Evolutionary conservation across 2,329 filamentous ascomycete species (phyloP), one percentile per base, ranked within the genome.

Genomic region (Neofusicoccum parvum): DNA sequence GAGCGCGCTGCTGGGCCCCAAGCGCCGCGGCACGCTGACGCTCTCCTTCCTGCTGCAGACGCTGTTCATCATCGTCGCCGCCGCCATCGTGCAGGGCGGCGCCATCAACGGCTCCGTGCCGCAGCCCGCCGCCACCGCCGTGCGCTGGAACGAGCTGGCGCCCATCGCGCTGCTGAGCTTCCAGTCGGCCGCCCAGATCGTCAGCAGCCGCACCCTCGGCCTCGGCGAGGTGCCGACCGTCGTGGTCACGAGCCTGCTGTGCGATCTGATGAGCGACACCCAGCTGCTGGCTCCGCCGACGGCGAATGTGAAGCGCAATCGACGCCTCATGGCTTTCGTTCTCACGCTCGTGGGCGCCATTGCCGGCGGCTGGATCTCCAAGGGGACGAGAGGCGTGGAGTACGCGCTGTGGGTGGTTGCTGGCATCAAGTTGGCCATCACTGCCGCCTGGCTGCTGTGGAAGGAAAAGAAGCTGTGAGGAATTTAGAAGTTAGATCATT

Each of bases 221-320:
- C 90, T 88, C 73, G 88, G 87, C 66, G 87, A 88, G 2, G 79
- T 94, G 20, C 93, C 91, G 0, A 92, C 89, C 67, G 91, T 93
- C 15, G 92, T 94, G 3, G 78, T 95, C 66, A 94, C 92, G 1
- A 92, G 90, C 73, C 88, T 92, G 68, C 94, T 94, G 79, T 93
- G 90, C 73, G 92, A 94, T 74, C 73, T 94, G 20, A 92, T 92
- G 70, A 90, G 88, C 1, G 90, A 92, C 71, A 78, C 82, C 10
- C 79, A 81, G 9, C 67, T 88, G n/a, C 75, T 86, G 4, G 75
- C 74, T 0, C 73, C 71, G 1, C 67, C 79, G 1, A 67, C 75
- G 12, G 71, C 75, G 1, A 84, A 87, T 65, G 74, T 80, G 0
- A 85, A 87, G 72, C 76, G 86, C 56, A 86, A 87, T 72, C 78